Base-by-base conservation (phyloP, 1,139 yeast species). In the Blastobotrys apis region DNA sequence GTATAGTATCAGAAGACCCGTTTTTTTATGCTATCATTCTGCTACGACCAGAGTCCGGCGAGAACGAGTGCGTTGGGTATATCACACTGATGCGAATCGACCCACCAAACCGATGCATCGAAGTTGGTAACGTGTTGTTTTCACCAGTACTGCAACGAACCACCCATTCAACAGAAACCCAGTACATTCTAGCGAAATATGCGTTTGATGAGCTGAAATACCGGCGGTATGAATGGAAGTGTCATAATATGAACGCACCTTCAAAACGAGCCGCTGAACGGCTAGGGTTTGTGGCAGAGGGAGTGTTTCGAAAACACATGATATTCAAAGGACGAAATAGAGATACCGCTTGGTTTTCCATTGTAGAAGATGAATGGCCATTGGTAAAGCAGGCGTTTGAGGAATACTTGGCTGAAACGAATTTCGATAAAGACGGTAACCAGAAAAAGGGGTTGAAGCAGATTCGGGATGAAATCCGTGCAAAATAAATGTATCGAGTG, bases 171-270 rank as follows among this genome's bases (percentile, higher is more conserved):
- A 63, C 67, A 1, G 68, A 64, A 41, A 59, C 61, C 2, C 55
- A 56, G 33, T 63, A 54, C 45, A 47, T 64, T 33, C 38, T 62
- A 47, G 53, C 59, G 45, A 50, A 51, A 32, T 50, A 62, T 37
- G 65, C 58, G 1, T 58, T 64, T 39, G 62, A 58, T 2, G 47
- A 40, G 10, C 50, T 62, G 33, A 56, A 60, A 4, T 60, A 62
- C 47, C 53, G 68, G 13, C 54, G 68, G 13, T 55, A 51, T 39
- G 67, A 62, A 43, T 65, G 68, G 68, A 63, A 60, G 41, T 64
- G 67, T 45, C 58, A 64, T 47, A 47, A 50, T 19, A 50, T 57
- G 20, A 63, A 64, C 36, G 57, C 38, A 15, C 62, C 64, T 0
- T 63, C 67, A 5, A 51, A 49, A 22, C 47, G 47, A 15, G 66